Percentiles rank a stretch among this genome's conserved stretches.
phyloP scores from a whole-genome alignment of 2,329 filamentous ascomycete genomes.

The Albophoma yamanashiensis region DNA sequence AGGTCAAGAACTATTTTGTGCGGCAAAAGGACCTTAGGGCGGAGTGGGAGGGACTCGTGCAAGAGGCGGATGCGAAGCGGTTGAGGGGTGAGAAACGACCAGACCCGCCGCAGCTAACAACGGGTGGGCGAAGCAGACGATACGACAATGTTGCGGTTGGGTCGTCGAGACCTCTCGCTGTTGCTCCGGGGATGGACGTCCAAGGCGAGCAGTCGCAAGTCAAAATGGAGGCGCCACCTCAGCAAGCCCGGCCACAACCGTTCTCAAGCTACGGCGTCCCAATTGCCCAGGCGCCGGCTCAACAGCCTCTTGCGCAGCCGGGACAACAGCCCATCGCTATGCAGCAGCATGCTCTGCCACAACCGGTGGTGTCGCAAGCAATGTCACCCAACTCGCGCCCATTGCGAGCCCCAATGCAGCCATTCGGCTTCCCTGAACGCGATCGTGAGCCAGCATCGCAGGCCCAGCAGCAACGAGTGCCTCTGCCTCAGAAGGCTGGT shows the following conservation, averaged over 20 bases:
- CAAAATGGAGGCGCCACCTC: slow-evolving; percentile 31
- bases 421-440: slow-evolving; percentile 34
- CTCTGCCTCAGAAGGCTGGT: slow-evolving; percentile 28
- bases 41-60: slow-evolving; percentile 50
- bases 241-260: slow-evolving; percentile 22
- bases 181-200: slow-evolving; percentile 32
- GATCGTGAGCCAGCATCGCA: slow-evolving; percentile 22
- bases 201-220: slow-evolving; percentile 31
- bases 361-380: slow-evolving; percentile 26
- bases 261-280: slow-evolving; percentile 34
- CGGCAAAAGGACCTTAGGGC: slow-evolving; percentile 50
- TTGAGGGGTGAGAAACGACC: slow-evolving; percentile 47
- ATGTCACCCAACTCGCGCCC: slow-evolving; percentile 36
- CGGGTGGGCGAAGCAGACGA: slow-evolving; percentile 39
- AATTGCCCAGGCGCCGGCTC: slow-evolving; percentile 32
- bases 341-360: slow-evolving; percentile 23
- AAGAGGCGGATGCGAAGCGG: slow-evolving; percentile 48
- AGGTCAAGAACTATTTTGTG: slow-evolving; percentile 61
- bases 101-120: slow-evolving; percentile 46
- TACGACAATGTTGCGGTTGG: slow-evolving; percentile 25
- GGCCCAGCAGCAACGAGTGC: slow-evolving; percentile 24
- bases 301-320: slow-evolving; percentile 15
- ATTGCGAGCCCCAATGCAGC: slow-evolving; percentile 29
- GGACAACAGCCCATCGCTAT: slow-evolving; percentile 17
- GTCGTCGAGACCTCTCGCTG: slow-evolving; percentile 31